Percentiles rank a stretch among this genome's conserved stretches.
Evolutionary conservation across 768 basidiomycete genomes (phyloP).

Genomic region (Tulasnella sp.): DNA sequence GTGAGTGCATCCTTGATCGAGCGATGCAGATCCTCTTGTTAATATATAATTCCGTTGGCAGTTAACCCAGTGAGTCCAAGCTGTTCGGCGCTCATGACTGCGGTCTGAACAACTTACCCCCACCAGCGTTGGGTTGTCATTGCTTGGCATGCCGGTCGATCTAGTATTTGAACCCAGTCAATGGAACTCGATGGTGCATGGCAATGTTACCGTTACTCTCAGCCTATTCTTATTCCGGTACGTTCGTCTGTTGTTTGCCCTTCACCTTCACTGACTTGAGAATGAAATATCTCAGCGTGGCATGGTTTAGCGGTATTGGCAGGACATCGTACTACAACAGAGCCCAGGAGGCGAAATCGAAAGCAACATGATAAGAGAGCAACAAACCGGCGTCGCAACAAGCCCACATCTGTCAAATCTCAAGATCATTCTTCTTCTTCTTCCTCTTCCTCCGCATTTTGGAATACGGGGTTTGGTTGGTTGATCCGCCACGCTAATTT

Average conservation of each 20-base stretch:
- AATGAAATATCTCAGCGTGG: constrained; percentile 28
- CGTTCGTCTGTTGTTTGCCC: constrained; percentile 14
- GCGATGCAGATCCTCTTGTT: neutral
- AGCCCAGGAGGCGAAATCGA: neutral
- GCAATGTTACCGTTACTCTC: constrained; percentile 56
- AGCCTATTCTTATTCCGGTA: constrained; percentile 49
- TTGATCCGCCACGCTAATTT: constrained; percentile 69
- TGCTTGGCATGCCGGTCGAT: constrained; percentile 45
- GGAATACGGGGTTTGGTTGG: constrained; percentile 81
- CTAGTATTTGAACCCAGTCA: constrained; percentile 36
- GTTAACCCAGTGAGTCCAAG: constrained; percentile 56
- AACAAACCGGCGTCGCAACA: too few relatives aligned
- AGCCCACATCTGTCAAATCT: too few relatives aligned
- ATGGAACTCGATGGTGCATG: constrained; percentile 69
- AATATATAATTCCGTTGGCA: constrained; percentile 20
- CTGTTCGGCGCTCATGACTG: constrained; percentile 14
- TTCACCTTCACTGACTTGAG: neutral
- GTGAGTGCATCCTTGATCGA: constrained; percentile 35
- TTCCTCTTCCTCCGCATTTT: constrained; percentile 43
- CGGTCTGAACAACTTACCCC: neutral
- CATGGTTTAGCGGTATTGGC: constrained; percentile 45
- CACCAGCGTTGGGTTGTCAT: constrained; percentile 47
- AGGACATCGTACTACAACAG: constrained; percentile 23
- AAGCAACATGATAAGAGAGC: neutral
- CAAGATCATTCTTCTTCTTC: constrained; percentile 26